phyloP scores from a whole-genome alignment of 176 grass and related monocot genomes.

The Zoysia japonica region DNA sequence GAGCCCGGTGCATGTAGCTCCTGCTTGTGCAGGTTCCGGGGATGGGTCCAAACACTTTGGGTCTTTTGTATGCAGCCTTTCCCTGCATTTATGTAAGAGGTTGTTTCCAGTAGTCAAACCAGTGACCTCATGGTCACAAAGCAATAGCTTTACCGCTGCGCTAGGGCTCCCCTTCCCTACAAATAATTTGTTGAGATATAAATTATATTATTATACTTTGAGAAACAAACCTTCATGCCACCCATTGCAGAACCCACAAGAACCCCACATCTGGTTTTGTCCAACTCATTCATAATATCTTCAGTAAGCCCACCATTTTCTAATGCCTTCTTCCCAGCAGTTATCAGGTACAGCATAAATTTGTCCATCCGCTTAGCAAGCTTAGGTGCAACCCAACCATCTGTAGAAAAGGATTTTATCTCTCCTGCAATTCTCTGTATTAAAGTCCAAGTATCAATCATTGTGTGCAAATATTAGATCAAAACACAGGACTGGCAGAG shows the following conservation, averaged over 20 bases:
- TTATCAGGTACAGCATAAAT: slow-evolving; percentile 98
- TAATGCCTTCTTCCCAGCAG: slow-evolving; percentile 92
- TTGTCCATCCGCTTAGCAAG: slow-evolving; percentile 93
- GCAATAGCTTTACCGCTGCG: no score
- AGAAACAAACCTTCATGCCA: slow-evolving; percentile 76
- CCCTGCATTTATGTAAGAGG: no score
- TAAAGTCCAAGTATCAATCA: slow-evolving; percentile 32
- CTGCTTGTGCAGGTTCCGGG: no score
- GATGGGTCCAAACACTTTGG: no score
- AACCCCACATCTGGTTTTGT: slow-evolving; percentile 94
- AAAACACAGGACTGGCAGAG: slow-evolving; percentile 21
- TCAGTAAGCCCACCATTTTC: slow-evolving; percentile 88
- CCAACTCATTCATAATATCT: slow-evolving; percentile 75
- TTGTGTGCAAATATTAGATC: slow-evolving; percentile 1
- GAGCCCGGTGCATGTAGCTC: no score
- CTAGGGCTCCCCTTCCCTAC: no score
- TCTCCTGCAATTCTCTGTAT: slow-evolving; percentile 97
- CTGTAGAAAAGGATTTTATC: slow-evolving; percentile 90
- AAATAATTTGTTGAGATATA: no score
- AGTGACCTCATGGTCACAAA: no score
- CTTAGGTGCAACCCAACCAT: slow-evolving; percentile 91
- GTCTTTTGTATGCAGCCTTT: no score
- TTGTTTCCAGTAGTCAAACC: no score
- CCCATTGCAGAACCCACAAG: slow-evolving; percentile 99
- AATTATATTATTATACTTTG: background rate